Percentiles rank a stretch among this genome's conserved stretches.
These are phyloP conservation scores for Setaria viridis DNA, from an alignment of 202 grass and related monocot genomes.

Conservation along the genomic window DNA sequence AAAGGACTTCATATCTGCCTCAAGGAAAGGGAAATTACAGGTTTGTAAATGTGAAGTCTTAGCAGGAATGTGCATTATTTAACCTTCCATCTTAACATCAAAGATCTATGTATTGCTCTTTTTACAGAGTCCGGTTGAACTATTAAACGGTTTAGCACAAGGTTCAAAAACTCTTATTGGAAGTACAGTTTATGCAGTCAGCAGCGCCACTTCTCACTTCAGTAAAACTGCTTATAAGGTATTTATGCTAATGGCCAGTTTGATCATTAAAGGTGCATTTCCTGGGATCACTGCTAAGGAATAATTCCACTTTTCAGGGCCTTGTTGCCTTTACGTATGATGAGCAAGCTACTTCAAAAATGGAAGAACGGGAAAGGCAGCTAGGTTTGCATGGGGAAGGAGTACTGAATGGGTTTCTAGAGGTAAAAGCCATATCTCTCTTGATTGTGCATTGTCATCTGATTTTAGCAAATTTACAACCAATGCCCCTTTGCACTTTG, in stretches of 20 bases:
- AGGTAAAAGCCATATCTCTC: slow-evolving; percentile 58
- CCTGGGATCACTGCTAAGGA: slow-evolving; percentile 19
- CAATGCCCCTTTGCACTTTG: neutral
- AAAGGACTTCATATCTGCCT: slow-evolving; percentile 91
- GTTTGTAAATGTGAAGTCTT: slow-evolving; percentile 48
- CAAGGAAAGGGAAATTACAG: slow-evolving; percentile 86
- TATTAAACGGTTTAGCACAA: slow-evolving; percentile 85
- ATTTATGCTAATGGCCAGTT: slow-evolving; percentile 22
- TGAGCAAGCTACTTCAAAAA: slow-evolving; percentile 69
- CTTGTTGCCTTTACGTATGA: slow-evolving; percentile 96
- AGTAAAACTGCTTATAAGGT: slow-evolving; percentile 74
- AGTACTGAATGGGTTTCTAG: slow-evolving; percentile 88
- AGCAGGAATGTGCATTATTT: slow-evolving; percentile 32
- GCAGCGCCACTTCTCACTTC: slow-evolving; percentile 64
- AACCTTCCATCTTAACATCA: slow-evolving; percentile 43
- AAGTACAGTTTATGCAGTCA: slow-evolving; percentile 67
- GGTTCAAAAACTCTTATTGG: slow-evolving; percentile 93
- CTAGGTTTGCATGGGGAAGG: slow-evolving; percentile 90
- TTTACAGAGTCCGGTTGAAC: slow-evolving; percentile 64
- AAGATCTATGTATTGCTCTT: slow-evolving; percentile 29
- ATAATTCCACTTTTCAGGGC: slow-evolving; percentile 63
- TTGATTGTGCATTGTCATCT: slow-evolving; percentile 38
- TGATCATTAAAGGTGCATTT: slow-evolving; percentile 47
- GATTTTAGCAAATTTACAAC: slow-evolving; percentile 19
- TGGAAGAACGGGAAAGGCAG: slow-evolving; percentile 77